Base-by-base conservation (phyloP, 2,329 filamentous ascomycete species). In the Karstenula rhodostoma region DNA sequence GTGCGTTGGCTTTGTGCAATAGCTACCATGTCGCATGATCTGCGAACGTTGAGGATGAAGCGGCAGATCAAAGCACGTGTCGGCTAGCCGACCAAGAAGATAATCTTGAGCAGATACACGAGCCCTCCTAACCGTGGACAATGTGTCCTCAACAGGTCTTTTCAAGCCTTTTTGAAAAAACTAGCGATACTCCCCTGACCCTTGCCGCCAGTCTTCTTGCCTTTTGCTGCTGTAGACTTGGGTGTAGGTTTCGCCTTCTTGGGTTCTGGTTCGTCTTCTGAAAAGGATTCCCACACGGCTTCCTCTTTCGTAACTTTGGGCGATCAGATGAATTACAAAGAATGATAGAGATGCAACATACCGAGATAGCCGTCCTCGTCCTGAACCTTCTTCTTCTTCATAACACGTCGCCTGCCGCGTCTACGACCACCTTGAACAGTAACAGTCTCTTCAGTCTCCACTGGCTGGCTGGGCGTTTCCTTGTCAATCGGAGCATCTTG, bases 311-410 rank as follows among this genome's bases (percentile, higher is more conserved):
- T 97, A 33, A 97, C 94, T 95, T 37, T 27, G n/a, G 10, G 19
- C 2, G 19, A 49, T 74, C 56, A 73, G 70, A 44, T 33, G 4
- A 22, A 15, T 27, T 22, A 8, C 27, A 13, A 40, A 23, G 17
- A 19, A 22, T 5, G 15, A 35, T 33, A 51, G 19, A 4, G 15
- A 15, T 40, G 47, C 67, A 65, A 57, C 88, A 77, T 83, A 94
- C 92, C 91, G 61, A 97, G 85, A 76, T 96, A 97, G 6, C 94
- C 94, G 65, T 97, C 90, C 52, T 94, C 92, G 67, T 97, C 94
- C 76, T 93, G 90, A 57, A 90, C 86, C 47, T 90, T 93, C 81
- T 90, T 91, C 83, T 96, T 97, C 80, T 92, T 93, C 87, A 91
- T 92, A 8, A 97, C 87, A 69, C 90, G 87, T 67, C 94, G 86